Conservation (phyloP, 441 rosid genomes). For the Populus hybrid region DNA sequence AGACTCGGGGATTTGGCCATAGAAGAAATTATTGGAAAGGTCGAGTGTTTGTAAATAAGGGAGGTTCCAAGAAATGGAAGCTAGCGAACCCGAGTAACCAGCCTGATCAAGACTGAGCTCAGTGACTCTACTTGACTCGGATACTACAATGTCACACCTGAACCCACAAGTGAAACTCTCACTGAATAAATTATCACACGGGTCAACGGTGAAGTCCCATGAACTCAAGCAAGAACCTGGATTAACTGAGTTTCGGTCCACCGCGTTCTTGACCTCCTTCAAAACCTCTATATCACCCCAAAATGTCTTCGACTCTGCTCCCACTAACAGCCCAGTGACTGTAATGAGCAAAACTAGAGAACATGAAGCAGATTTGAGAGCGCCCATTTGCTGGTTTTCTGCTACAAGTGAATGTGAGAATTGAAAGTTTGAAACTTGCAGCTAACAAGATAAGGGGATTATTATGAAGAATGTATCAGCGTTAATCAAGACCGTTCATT, state of each 20-base stretch:
- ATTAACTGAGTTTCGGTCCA: slow-evolving; percentile 41
- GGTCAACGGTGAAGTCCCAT: slow-evolving; percentile 81
- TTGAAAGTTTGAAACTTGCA: background rate
- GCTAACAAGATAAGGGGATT: background rate
- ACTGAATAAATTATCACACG: slow-evolving; percentile 65
- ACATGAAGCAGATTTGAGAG: slow-evolving; percentile 1
- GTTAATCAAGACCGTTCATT: slow-evolving; percentile 23
- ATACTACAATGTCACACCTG: slow-evolving; percentile 55
- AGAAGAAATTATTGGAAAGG: slow-evolving; percentile 45
- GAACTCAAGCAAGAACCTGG: slow-evolving; percentile 77
- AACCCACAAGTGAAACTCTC: slow-evolving; percentile 80
- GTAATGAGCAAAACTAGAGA: slow-evolving; percentile 16
- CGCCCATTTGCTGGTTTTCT: slow-evolving; percentile 17
- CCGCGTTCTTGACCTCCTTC: slow-evolving; percentile 37
- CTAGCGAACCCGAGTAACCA: slow-evolving; percentile 56
- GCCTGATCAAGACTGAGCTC: slow-evolving; percentile 71
- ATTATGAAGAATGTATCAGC: background rate
- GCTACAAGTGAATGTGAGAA: background rate
- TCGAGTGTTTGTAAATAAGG: slow-evolving; percentile 48
- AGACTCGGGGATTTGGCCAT: slow-evolving; percentile 36
- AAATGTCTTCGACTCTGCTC: slow-evolving; percentile 33
- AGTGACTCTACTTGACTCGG: slow-evolving; percentile 55
- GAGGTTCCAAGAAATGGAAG: slow-evolving; percentile 39
- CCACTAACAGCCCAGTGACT: background rate
- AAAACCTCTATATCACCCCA: slow-evolving; percentile 38